Evolutionary conservation across 176 grass and related monocot species (phyloP), one percentile per base, ranked within the genome.

Genomic region (Zea luxurians): DNA sequence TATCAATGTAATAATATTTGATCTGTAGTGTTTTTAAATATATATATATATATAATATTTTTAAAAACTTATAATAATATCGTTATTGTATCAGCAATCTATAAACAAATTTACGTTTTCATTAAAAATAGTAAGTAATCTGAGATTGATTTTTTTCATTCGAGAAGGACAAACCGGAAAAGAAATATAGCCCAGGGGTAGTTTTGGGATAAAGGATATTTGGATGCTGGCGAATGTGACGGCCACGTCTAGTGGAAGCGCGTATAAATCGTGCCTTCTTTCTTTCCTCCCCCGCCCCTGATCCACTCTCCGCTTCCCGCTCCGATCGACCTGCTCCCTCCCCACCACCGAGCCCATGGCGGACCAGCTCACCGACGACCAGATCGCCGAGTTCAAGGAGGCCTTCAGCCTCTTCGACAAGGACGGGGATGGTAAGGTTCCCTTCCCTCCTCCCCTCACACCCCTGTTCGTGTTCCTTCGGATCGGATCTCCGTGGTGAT

Each of bases 381-480:
- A 94, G 89, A 94, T 94, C 86, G 82, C 92, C 52, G 92, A 94
- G 92, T 94, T 94, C 86, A 94, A 94, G 89, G 92, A 94, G 73
- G 92, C 92, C 35, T 94, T 94, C 82, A 94, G 89, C 80, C 84
- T 94, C 47, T 94, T 94, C 89, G 92, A 94, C 86, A 94, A 94
- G 89, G 92, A 94, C 66, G 92, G 92, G 21, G 92, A 94, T 57
- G 92, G 92, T 94, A 75, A 81, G 54, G 11, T 83, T 35, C 70
- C 3, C 48, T 40, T 38, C 7, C n/a, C 21, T 16, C 15, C 60
- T 73, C 3, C 10, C n/a, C 18, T 55, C 48, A 15, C 13, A 38
- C 54, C 43, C 17, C 27, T 27, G 27, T 17, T 10, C 13, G 3
- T 16, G 6, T 43, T 27, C 5, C 0, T 64, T 49, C 35, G 48